Evolutionary conservation across 1,284 basidiomycete genomes (phyloP), one percentile per base, ranked within the genome.

Genomic region (Leccinum insigne): DNA sequence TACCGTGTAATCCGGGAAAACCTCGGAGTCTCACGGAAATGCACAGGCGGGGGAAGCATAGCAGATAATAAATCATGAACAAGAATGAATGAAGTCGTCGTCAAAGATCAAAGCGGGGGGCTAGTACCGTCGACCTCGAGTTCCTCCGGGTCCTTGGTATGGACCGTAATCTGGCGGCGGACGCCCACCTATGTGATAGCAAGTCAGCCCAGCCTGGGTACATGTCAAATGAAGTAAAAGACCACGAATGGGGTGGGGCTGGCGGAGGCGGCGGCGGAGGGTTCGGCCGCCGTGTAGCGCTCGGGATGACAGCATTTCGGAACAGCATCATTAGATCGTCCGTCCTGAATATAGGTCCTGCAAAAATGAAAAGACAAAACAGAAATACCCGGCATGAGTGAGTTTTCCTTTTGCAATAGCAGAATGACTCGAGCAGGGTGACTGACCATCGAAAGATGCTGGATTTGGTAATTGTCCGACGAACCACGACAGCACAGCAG

Each of bases 291-390:
- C 71, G 65, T 54, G 73, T 81, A 18, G 75, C 82, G 64, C 86
- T 89, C 5, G 92, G 91, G 63, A 94, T 91, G 21, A 90, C 86
- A 60, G 91, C 90, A 73, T 86, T 90, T 58, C 87, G 83, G 75
- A 94, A 88, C 23, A 94, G 75, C 67, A 89, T 89, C 85, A 96
- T 89, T 40, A 96, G 81, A 77, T 96, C 94, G 60, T 96, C 94
- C 3, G 91, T 90, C 63, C 92, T 85, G 81, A 96, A 95, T 44
- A 94, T 84, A 16, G 94, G 94, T 2, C 94, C 94, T 95, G 69
- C 56, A 68, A 70, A 68, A 58, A 67, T 61, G 64, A 72, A 58
- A 68, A 57, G 16, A 66, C 29, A 44, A 68, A 56, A 54, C 11
- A 10, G 26, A 47, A 65, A 29, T 40, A 61, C 16, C 6, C 62